Conservation (phyloP, 2,329 filamentous ascomycete genomes). For the Hymenoscyphus infarciens region DNA sequence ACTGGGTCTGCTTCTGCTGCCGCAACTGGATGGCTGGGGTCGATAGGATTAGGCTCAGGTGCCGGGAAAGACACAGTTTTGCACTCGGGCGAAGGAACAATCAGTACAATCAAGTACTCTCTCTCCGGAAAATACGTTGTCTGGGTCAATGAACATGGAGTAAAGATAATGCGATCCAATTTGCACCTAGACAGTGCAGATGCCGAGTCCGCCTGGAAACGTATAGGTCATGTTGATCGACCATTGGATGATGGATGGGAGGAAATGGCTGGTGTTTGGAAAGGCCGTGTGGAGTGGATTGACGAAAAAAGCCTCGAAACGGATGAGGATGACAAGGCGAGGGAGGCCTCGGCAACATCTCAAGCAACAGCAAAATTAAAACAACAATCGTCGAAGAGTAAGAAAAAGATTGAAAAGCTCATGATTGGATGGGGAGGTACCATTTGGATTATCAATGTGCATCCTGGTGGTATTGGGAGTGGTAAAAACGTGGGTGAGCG, state of each 20-base stretch:
- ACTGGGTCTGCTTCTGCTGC: slow-evolving; percentile 77
- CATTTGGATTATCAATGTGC: slow-evolving; percentile 92
- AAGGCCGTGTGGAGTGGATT: slow-evolving; percentile 87
- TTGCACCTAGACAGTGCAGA: slow-evolving; percentile 73
- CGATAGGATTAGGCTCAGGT: slow-evolving; percentile 74
- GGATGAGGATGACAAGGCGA: slow-evolving; percentile 54
- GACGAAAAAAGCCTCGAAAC: slow-evolving; percentile 76
- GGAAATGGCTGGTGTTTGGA: slow-evolving; percentile 95
- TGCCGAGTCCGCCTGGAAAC: slow-evolving; percentile 84
- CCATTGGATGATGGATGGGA: slow-evolving; percentile 88
- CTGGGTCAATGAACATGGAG: slow-evolving; percentile 95
- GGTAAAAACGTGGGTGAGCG: slow-evolving; percentile 67
- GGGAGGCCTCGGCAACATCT: slow-evolving; percentile 36
- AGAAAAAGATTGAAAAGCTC: slow-evolving; percentile 66
- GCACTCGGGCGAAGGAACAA: slow-evolving; percentile 87
- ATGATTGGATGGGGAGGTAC: slow-evolving; percentile 94
- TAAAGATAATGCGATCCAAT: slow-evolving; percentile 95
- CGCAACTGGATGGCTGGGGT: slow-evolving; percentile 86
- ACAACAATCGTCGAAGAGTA: slow-evolving; percentile 47
- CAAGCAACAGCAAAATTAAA: slow-evolving; percentile 47
- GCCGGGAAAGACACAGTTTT: slow-evolving; percentile 81
- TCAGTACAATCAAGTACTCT: slow-evolving; percentile 93
- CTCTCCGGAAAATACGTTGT: slow-evolving; percentile 86
- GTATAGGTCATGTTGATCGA: slow-evolving; percentile 86
- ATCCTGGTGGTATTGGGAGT: slow-evolving; percentile 65